A percentile compares a stretch with the other conserved stretches of the same genome.
Conservation (phyloP, 2,329 filamentous ascomycete species). For the Fusarium gaditjirri region DNA sequence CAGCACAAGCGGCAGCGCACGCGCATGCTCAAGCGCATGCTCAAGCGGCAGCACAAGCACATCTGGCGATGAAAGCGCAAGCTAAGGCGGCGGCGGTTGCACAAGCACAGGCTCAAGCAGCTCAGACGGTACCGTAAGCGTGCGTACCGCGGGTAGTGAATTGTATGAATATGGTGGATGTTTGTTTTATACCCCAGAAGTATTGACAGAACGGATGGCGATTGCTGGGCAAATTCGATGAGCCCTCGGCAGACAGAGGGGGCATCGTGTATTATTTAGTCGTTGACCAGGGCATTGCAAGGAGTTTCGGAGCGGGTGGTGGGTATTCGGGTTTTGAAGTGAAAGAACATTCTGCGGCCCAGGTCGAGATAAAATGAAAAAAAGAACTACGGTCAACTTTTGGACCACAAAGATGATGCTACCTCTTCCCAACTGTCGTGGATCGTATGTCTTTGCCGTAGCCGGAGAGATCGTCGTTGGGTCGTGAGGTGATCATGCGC, state of each 20-base stretch:
- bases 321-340: slow-evolving; percentile 42
- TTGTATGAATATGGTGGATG: slow-evolving; percentile 44
- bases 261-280: slow-evolving; percentile 41
- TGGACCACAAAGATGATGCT: slow-evolving; percentile 18
- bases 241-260: neutral
- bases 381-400: slow-evolving; percentile 35
- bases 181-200: slow-evolving; percentile 44
- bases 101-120: slow-evolving; percentile 33
- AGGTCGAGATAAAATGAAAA: slow-evolving; percentile 39
- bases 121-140: slow-evolving; percentile 31
- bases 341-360: slow-evolving; percentile 40
- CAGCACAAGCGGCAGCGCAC: slow-evolving; percentile 36
- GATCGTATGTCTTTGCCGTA: neutral
- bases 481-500: slow-evolving; percentile 25
- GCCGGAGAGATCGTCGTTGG: neutral
- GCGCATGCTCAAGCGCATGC: slow-evolving; percentile 45
- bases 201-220: slow-evolving; percentile 25
- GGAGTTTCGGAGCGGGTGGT: slow-evolving; percentile 51
- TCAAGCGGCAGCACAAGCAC: slow-evolving; percentile 45
- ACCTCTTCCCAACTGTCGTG: neutral
- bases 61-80: slow-evolving; percentile 40
- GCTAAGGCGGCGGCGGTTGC: slow-evolving; percentile 37
- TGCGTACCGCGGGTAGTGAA: slow-evolving; percentile 1
- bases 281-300: slow-evolving; percentile 48
- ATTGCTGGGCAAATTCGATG: slow-evolving; percentile 17